phyloP scores from a whole-genome alignment of 1,139 yeast genomes.

The Hanseniaspora sp. region DNA sequence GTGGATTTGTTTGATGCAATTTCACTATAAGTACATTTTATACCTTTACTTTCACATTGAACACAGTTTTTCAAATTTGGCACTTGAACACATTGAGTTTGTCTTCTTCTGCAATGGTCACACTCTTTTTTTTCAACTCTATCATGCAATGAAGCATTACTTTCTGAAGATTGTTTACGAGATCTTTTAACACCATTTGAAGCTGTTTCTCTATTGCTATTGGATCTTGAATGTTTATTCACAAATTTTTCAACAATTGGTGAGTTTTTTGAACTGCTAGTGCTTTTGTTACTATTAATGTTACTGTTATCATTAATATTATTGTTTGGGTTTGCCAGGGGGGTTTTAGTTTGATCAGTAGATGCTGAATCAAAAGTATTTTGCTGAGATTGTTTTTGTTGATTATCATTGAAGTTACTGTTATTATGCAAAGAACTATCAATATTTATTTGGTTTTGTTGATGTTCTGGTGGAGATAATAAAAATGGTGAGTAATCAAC shows the following conservation, averaged over 20 bases:
- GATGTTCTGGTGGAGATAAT: slow-evolving; percentile 14
- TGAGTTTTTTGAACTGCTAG: slow-evolving; percentile 9
- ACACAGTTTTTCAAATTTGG: slow-evolving; percentile 51
- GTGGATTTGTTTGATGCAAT: slow-evolving; percentile 17
- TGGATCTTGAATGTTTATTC: slow-evolving; percentile 4
- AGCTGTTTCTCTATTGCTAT: slow-evolving; percentile 6
- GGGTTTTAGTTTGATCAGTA: slow-evolving; percentile 14
- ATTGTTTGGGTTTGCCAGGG: background rate
- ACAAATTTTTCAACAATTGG: background rate
- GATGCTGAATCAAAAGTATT: slow-evolving; percentile 13
- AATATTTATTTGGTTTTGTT: slow-evolving; percentile 13
- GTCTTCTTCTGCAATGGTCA: slow-evolving; percentile 58
- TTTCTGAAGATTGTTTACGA: slow-evolving; percentile 1
- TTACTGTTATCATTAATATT: background rate
- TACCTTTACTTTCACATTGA: slow-evolving; percentile 56
- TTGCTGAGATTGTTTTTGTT: slow-evolving; percentile 6
- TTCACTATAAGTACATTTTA: slow-evolving; percentile 48
- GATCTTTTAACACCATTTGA: slow-evolving; percentile 16
- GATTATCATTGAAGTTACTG: slow-evolving; percentile 1
- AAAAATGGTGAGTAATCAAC: slow-evolving; percentile 14
- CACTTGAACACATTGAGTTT: slow-evolving; percentile 51
- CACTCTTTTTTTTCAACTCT: slow-evolving; percentile 36
- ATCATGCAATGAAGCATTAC: slow-evolving; percentile 7
- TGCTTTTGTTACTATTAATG: too few relatives aligned
- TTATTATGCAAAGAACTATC: background rate